Evolutionary conservation across 257 asterid genomes (phyloP), one percentile per base, ranked within the genome.

Genomic region (Primulina eburnea): DNA sequence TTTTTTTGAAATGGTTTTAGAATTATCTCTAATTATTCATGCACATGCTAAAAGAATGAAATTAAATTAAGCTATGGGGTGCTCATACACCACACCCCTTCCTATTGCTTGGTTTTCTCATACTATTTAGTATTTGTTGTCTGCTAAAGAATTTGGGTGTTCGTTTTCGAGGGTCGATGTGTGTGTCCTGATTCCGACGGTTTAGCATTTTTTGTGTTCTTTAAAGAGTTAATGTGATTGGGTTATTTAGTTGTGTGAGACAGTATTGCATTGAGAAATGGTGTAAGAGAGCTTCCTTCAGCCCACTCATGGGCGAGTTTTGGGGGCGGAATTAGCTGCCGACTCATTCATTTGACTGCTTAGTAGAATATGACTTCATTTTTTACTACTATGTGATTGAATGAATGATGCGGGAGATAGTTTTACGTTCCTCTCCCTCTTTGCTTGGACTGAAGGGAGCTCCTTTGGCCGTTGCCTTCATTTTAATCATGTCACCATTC

Each of bases 331-430:
- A 90, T 79, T 92, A 88, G 82, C 98, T 92, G 97, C 95, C 89
- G 90, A 80, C 96, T 90, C 97, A 88, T 92, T 89, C 92, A 75
- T 85, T 86, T 77, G 87, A 86, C 62, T 89, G 71, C 92, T 70
- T 84, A 82, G 96, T 92, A 86, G 90, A 80, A 82, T 55, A 50
- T 70, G 56, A 33, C 5, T 69, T 2, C 18, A 55, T 80, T 72
- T 43, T 64, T 66, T 74, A 82, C 92, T 90, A 85, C 88, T 83
- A 50, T 50, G 90, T 86, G 98, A 78, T 80, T 89, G 98, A 88
- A 84, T 86, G 96, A 88, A 92, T 92, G 98, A 92, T 80, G 95
- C 96, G 96, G 98, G 98, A 89, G 98, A 88, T 85, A 89, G 82
- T 89, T 87, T 86, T 83, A 84, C 71, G 71, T 78, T 85, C 90